A percentile compares a stretch with the other conserved stretches of the same genome.
Evolutionary conservation across 805 yeast genomes (phyloP).

Genomic region (Metschnikowia bowlesiae): DNA sequence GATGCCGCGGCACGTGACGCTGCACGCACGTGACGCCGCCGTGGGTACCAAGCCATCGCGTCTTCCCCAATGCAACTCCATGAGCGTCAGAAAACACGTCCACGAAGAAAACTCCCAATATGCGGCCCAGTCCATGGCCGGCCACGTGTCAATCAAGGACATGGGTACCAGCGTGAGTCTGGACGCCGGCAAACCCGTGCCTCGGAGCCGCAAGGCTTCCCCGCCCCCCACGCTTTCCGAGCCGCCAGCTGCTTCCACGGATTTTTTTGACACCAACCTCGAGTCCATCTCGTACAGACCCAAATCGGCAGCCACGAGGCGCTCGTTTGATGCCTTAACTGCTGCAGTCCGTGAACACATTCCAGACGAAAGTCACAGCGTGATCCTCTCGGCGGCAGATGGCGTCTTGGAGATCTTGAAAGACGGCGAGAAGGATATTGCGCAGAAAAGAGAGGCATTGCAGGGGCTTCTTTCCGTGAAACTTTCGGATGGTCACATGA

Average conservation of each 20-base stretch:
- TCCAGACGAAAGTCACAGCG: constrained; percentile 71
- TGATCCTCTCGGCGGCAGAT: constrained; percentile 69
- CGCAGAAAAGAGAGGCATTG: constrained; percentile 44
- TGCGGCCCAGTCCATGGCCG: constrained; percentile 69
- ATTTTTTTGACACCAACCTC: constrained; percentile 14
- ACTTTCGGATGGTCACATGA: constrained; percentile 42
- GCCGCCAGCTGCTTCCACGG: neutral
- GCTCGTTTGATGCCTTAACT: constrained; percentile 53
- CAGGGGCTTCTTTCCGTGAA: constrained; percentile 42
- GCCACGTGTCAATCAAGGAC: constrained; percentile 61
- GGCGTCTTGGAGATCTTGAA: constrained; percentile 53
- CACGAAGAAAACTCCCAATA: constrained; percentile 42
- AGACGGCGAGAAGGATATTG: constrained; percentile 40
- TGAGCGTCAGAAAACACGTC: constrained; percentile 2
- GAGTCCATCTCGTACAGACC: constrained; percentile 64
- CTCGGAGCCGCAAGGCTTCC: neutral
- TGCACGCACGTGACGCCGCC: neutral
- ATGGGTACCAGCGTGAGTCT: constrained; percentile 55
- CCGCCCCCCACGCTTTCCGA: neutral
- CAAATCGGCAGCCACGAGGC: constrained; percentile 46
- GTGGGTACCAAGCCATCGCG: neutral
- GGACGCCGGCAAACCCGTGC: constrained; percentile 14
- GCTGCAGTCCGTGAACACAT: constrained; percentile 56
- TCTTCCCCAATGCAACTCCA: neutral
- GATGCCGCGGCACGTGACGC: neutral